Conservation (phyloP, 108 stramenopile species). For the Schizochytrium sp. region DNA sequence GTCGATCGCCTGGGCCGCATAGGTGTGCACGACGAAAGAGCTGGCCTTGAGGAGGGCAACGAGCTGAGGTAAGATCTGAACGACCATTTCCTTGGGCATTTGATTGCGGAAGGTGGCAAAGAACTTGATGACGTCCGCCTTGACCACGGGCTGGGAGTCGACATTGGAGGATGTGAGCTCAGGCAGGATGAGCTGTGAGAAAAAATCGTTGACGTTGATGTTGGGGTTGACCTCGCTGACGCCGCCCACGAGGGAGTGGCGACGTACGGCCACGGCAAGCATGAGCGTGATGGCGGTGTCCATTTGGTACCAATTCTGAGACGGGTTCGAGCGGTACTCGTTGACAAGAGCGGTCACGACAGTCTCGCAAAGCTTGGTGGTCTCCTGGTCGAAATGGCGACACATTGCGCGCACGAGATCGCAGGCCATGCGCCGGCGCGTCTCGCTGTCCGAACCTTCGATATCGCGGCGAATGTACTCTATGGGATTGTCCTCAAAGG, state of each 20-base stretch:
- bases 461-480: conserved; percentile 93
- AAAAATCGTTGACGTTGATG: not conserved
- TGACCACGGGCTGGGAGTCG: conserved; percentile 71
- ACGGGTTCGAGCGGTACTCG: conserved; percentile 53
- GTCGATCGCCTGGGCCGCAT: conserved; percentile 83
- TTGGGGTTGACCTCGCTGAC: conserved; percentile 70
- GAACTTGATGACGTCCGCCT: conserved; percentile 82
- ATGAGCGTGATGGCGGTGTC: conserved; percentile 90
- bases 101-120: conserved; percentile 91
- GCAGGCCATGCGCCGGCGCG: conserved; percentile 76
- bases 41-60: conserved; percentile 57
- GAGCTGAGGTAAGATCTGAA: conserved; percentile 60
- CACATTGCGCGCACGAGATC: conserved; percentile 86
- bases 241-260: conserved; percentile 65
- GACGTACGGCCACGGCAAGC: conserved; percentile 74
- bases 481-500: conserved; percentile 87
- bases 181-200: not conserved
- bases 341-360: conserved; percentile 69
- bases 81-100: conserved; percentile 59
- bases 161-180: not conserved
- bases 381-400: conserved; percentile 70
- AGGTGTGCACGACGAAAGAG: conserved; percentile 84
- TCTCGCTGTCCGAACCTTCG: conserved; percentile 86
- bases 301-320: conserved; percentile 72
- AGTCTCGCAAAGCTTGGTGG: conserved; percentile 69